Base-by-base conservation (phyloP, 768 basidiomycete species). In the Austroboletus eburneus region DNA sequence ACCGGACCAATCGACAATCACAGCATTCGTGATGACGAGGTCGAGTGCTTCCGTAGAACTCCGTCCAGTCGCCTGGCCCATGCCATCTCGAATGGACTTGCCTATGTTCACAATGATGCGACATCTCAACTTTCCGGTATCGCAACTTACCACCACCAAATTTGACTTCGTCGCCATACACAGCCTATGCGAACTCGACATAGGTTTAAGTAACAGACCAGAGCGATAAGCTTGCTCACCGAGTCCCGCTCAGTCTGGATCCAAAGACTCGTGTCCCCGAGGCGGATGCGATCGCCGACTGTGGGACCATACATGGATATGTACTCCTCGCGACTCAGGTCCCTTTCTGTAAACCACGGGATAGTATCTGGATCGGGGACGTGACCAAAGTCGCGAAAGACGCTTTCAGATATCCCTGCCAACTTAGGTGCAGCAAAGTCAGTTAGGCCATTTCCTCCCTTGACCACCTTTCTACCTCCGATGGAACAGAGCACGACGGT, bases 291-390 rank as follows among this genome's bases (percentile, higher is more conserved):
- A 68, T 99, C 95, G 0, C 95, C 96, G 1, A 78, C 79, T 0
- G 96, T 98, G 0, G 96, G 96, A 0, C 96, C 96, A 67, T 81
- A 99, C 92, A 97, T 96, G 6, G 86, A 82, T 5, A 89, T 83
- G 67, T 97, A 97, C 36, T 81, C 72, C 36, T 87, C 81, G 36
- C 88, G 72, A 21, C 76, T 71, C 16, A 93, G 74, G 22, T 75
- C 73, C 24, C 76, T 80, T 44, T 84, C 80, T 43, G 32, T 53
- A 24, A 55, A 54, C 9, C 87, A 72, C 39, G 76, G 73, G 20
- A 71, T 60, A 5, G 79, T 80, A 8, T 76, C 78, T 5, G 83
- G 85, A 53, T 92, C 81, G 2, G 81, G 76, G 4, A 72, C 67
- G 67, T 94, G 83, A 6, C 72, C 72, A 62, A 95, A 96, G 3